phyloP scores from a whole-genome alignment of 208 protist species.

The Balamuthia mandrillaris region DNA sequence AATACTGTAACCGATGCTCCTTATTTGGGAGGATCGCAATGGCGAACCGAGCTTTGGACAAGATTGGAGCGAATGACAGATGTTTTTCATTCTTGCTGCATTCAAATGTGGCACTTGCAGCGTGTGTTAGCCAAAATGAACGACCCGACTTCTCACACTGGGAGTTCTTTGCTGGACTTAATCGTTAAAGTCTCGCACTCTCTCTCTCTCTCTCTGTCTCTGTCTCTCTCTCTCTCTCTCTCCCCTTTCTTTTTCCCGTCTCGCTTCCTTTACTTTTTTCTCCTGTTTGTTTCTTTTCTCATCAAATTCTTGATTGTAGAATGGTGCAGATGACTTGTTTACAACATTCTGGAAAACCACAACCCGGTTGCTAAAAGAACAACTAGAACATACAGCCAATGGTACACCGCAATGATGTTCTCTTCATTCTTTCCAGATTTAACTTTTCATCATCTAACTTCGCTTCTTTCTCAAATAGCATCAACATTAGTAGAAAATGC shows the following conservation, averaged over 20 bases:
- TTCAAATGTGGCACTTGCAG: conserved; percentile 57
- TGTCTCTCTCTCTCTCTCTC: no score
- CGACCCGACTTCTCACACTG: conserved; percentile 34
- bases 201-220: no score
- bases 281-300: not conserved
- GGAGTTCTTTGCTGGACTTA: conserved; percentile 42
- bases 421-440: not conserved
- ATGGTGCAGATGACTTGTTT: conserved; percentile 5
- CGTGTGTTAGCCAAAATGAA: conserved; percentile 54
- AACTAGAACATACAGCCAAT: not conserved
- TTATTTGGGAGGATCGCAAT: not conserved
- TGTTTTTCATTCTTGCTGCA: conserved; percentile 33
- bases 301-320: not conserved
- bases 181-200: no score
- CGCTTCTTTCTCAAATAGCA: not conserved
- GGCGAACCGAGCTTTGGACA: conserved; percentile 6
- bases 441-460: not conserved
- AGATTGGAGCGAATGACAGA: conserved; percentile 32
- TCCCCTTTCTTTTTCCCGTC: no score
- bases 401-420: not conserved
- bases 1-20: not conserved
- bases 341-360: conserved; percentile 11
- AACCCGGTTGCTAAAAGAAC: not conserved
- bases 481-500: conserved; percentile 14
- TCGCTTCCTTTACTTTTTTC: not conserved